Evolutionary conservation across 306 rosid genomes (phyloP).

Genomic region (Quercus gilva): DNA sequence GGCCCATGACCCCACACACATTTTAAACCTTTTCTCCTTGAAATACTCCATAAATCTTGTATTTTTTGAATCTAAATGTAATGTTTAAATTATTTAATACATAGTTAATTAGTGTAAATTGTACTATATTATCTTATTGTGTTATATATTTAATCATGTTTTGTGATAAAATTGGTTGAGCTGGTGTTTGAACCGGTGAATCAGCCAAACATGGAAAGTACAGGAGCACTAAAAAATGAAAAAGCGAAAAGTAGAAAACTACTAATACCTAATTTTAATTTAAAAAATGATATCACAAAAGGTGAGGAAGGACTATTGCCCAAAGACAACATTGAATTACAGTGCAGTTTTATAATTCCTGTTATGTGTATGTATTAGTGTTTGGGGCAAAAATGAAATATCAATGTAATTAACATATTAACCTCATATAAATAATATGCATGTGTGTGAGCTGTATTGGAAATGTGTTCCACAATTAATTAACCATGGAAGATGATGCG

Average conservation of each 20-base stretch:
- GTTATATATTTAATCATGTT: background rate
- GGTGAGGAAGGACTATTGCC: background rate
- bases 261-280: too few relatives aligned
- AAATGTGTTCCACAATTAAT: too few relatives aligned
- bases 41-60: background rate
- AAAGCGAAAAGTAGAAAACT: too few relatives aligned
- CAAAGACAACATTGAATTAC: background rate
- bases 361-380: too few relatives aligned
- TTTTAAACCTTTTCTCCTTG: background rate
- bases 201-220: background rate
- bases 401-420: too few relatives aligned
- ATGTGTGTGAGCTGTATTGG: too few relatives aligned
- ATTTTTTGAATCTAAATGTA: background rate
- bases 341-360: background rate
- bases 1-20: too few relatives aligned
- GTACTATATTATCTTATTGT: background rate
- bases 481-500: too few relatives aligned
- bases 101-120: background rate
- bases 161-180: background rate
- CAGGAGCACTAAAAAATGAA: too few relatives aligned
- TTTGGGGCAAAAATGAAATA: too few relatives aligned
- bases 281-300: background rate
- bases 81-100: background rate
- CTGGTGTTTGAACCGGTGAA: background rate
- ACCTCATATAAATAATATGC: too few relatives aligned